Base-by-base conservation (phyloP, 2,329 filamentous ascomycete species). In the Trichoderma harzianum region DNA sequence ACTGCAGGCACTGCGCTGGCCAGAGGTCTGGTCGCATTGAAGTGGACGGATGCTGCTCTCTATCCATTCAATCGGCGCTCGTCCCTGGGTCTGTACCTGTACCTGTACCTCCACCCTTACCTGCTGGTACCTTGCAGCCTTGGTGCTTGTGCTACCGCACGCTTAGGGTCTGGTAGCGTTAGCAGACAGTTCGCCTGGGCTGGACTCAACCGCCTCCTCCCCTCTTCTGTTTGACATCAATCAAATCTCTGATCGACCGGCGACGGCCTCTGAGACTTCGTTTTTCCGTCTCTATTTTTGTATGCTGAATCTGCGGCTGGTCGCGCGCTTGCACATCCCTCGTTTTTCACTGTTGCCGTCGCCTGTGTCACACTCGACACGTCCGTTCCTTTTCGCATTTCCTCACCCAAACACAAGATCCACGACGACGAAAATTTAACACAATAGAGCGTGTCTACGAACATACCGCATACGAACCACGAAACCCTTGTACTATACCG, bases 301-400 rank as follows among this genome's bases (percentile, higher is more conserved):
- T 61, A n/a, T 65, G n/a, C 55, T 58, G 30, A 36, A 58, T 62
- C 57, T 69, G 67, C 67, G 57, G 57, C 67, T 69, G 67, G 67
- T 69, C 67, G 67, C 67, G 57, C 67, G 57, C 36, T 69, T 62
- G 57, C 55, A 36, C 21, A 12, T 61, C 55, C 39, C 57, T 62
- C 55, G 28, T 69, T 51, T 62, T 18, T 47, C 16, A 55, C 60
- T 57, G 36, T 71, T 57, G 51, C 61, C 53, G n/a, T 60, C n/a
- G 43, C 28, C 30, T 67, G 68, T 72, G 68, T 73, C 69, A 39
- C 58, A 34, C 68, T 36, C 36, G 72, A 55, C 72, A 73, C 72
- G 72, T 71, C 69, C 72, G 39, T 53, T 73, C 72, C 55, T 73
- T 72, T 67, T 36, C 66, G 39, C n/a, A 0, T 53, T 34, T 69